A percentile compares a stretch with the other conserved stretches of the same genome.
Evolutionary conservation across 108 stramenopile species (phyloP).

Genomic region (Fragilaria crotonensis): DNA sequence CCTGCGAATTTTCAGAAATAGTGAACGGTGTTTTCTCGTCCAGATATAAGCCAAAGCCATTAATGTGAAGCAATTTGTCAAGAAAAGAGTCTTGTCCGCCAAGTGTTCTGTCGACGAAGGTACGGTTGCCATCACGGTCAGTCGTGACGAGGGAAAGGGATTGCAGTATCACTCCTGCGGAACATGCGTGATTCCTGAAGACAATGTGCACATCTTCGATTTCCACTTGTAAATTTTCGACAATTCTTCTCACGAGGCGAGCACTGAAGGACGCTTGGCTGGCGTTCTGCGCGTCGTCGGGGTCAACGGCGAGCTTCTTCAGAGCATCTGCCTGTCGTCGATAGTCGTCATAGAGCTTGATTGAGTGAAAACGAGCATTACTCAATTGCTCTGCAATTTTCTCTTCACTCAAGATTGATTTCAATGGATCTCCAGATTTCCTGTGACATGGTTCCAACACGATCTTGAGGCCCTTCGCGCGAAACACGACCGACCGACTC

Average conservation of each 20-base stretch:
- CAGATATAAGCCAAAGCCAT: constrained; percentile 67
- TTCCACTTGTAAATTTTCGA: constrained; percentile 82
- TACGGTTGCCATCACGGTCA: constrained; percentile 45
- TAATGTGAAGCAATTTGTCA: constrained; percentile 56
- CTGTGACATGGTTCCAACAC: constrained; percentile 52
- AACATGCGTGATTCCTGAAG: constrained; percentile 33
- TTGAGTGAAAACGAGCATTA: constrained; percentile 29
- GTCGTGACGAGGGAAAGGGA: constrained; percentile 65
- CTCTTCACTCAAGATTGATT: neutral
- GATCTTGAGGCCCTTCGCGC: constrained; percentile 57
- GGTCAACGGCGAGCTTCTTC: constrained; percentile 34
- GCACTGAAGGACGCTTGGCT: constrained; percentile 41
- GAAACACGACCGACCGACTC: constrained; percentile 60
- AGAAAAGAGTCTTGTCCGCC: constrained; percentile 37
- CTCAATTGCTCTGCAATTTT: constrained; percentile 1
- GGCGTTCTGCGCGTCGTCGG: constrained; percentile 8
- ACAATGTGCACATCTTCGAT: constrained; percentile 65
- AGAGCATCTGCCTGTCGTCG: constrained; percentile 47
- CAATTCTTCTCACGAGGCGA: constrained; percentile 64
- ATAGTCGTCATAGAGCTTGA: constrained; percentile 35
- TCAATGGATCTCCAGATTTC: constrained; percentile 1
- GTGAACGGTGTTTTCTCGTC: constrained; percentile 33
- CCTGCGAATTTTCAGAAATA: neutral
- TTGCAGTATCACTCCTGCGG: constrained; percentile 56
- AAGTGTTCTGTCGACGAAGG: constrained; percentile 65